phyloP scores from a whole-genome alignment of 2,329 filamentous ascomycete species.

The Lachnellula hyalina region DNA sequence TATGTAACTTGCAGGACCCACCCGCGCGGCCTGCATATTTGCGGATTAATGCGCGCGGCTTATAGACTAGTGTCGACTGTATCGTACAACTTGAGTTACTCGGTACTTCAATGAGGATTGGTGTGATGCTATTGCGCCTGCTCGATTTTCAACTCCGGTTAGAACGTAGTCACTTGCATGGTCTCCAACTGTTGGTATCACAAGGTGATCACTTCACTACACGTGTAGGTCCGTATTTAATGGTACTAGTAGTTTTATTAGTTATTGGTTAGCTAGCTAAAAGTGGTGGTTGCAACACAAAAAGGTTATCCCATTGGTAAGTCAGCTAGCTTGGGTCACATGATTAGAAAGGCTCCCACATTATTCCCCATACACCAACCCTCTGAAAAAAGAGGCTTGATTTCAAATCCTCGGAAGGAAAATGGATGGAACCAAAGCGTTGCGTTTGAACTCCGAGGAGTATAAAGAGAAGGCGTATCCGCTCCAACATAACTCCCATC shows the following conservation, averaged over 20 bases:
- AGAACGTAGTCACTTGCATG: too few species aligned
- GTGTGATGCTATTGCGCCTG: slow-evolving; percentile 6
- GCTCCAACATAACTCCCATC: slow-evolving; percentile 5
- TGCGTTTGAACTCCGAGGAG: slow-evolving; percentile 5
- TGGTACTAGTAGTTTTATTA: too few species aligned
- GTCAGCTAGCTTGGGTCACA: too few species aligned
- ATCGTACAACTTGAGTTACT: background rate
- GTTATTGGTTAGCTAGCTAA: too few species aligned
- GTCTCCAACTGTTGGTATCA: too few species aligned
- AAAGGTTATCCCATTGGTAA: too few species aligned
- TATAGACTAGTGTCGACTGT: slow-evolving; percentile 12
- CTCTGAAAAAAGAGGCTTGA: slow-evolving; percentile 4
- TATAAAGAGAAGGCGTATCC: slow-evolving; percentile 15
- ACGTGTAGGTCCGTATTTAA: too few species aligned
- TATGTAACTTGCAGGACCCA: slow-evolving; percentile 3
- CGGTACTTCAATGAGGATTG: slow-evolving; percentile 6
- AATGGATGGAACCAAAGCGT: slow-evolving; percentile 5
- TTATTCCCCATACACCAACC: too few species aligned
- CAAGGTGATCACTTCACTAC: too few species aligned
- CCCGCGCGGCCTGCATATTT: background rate
- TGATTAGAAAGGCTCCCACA: too few species aligned
- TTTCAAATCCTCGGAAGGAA: slow-evolving; percentile 13
- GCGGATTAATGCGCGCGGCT: slow-evolving; percentile 13
- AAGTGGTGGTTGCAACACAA: too few species aligned
- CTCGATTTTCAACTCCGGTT: slow-evolving; percentile 1